These are phyloP conservation scores for Trichoderma sp. DNA, from an alignment of 2,329 filamentous ascomycete genomes.

Conservation along the genomic window DNA sequence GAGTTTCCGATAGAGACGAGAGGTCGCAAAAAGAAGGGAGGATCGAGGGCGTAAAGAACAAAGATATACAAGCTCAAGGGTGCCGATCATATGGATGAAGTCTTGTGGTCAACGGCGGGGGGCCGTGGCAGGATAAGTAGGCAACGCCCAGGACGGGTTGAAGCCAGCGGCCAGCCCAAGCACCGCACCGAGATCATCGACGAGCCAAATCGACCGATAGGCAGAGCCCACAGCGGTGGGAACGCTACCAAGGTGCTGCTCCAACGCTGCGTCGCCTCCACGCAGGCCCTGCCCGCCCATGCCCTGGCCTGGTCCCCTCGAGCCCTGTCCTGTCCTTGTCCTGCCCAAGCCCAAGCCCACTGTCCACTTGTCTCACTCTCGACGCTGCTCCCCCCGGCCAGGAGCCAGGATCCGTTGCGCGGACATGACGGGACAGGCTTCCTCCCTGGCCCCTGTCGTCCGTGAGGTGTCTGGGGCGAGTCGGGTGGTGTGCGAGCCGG, in stretches of 20 bases:
- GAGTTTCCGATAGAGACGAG: slow-evolving; percentile 43
- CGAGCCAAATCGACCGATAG: slow-evolving; percentile 31
- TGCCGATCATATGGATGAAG: slow-evolving; percentile 53
- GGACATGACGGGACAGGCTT: slow-evolving; percentile 29
- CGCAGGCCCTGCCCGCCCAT: slow-evolving; percentile 41
- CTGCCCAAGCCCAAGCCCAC: slow-evolving; percentile 1
- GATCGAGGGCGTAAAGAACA: slow-evolving; percentile 51
- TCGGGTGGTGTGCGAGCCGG: slow-evolving; percentile 26
- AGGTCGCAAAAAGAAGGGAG: slow-evolving; percentile 49
- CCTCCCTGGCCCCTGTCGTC: slow-evolving; percentile 28
- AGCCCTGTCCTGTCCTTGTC: no score
- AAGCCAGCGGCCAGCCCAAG: slow-evolving; percentile 31
- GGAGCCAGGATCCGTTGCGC: slow-evolving; percentile 33
- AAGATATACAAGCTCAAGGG: slow-evolving; percentile 48
- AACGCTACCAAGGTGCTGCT: slow-evolving; percentile 10
- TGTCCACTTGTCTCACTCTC: slow-evolving; percentile 53
- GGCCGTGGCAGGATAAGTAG: slow-evolving; percentile 53
- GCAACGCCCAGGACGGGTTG: slow-evolving; percentile 33
- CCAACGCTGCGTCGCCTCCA: slow-evolving; percentile 39
- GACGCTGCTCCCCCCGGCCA: slow-evolving; percentile 40
- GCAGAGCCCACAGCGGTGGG: slow-evolving; percentile 27
- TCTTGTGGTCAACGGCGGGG: slow-evolving; percentile 47
- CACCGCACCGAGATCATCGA: slow-evolving; percentile 43
- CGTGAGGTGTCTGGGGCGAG: slow-evolving; percentile 29
- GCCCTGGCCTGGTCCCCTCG: no score